Evolutionary conservation across 2,329 filamentous ascomycete species (phyloP), one percentile per base, ranked within the genome.

Genomic region (Ophioceras dolichostomum): DNA sequence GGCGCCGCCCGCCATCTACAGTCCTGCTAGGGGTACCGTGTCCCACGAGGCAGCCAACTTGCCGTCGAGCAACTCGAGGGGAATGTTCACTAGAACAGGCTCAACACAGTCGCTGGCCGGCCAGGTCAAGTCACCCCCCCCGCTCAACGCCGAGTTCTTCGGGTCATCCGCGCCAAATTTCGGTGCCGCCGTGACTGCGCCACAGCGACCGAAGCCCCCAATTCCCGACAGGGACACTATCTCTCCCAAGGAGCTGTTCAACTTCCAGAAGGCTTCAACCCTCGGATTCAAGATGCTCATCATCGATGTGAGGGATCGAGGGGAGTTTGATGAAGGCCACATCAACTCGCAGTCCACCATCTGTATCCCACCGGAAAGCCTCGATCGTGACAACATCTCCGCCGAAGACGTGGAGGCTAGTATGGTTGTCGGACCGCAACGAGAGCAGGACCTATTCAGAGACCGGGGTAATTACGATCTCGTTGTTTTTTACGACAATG

Each of bases 401-500:
- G 33, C 38, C 9, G 32, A 28, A 5, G 37, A 39, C 13, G 29
- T 34, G 8, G 37, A 24, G 8, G 32, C 34, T n/a, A 39, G 37
- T 12, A 30, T 39, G 37, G 30, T 39, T n/a, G 32, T 91, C 5
- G 79, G 76, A 0, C 80, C 83, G 0, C 64, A 76, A n/a, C 58
- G 67, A n/a, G 91, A 98, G 54, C 78, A 83, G 46, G 60, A 67
- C 2, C 65, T 85, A 22, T 94, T 94, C 49, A 76, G 75, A 30
- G 64, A 75, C 39, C 72, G 80, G 12, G 71, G 88, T 44, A 69
- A 81, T 39, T 94, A 83, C 48, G 87, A 96, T 46, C 60, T 95
- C 30, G 73, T 98, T 10, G 83, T 98, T 0, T 91, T 93, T 49
- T 94, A 96, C 54, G 87, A 98, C 55, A 73, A 89, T 45, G 43